Base-by-base conservation (phyloP, 2,329 filamentous ascomycete species). In the Byssochlamys sp. region DNA sequence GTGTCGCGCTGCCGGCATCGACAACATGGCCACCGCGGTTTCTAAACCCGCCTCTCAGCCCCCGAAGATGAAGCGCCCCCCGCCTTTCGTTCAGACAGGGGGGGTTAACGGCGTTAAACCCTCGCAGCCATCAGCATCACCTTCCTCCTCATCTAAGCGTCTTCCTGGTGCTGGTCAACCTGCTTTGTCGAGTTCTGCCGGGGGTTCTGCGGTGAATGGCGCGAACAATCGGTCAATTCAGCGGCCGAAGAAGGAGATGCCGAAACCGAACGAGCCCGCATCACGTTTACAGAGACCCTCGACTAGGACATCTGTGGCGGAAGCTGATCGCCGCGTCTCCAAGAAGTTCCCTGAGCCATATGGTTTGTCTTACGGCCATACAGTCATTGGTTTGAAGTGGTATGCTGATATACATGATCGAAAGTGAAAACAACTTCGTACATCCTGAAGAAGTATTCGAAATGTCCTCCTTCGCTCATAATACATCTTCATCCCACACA, bases 401-500 rank as follows among this genome's bases (percentile, higher is more conserved):
- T 53, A 29, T 58, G 56, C 65, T 62, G 59, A 67, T 50, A 55
- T 59, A 62, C 57, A 57, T 65, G 60, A 64, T 57, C 66, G 45
- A 55, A 56, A 91, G 90, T 92, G 50, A 82, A 87, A 70, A 88
- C 85, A 29, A 84, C 86, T 60, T 75, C 81, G 12, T 89, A 94
- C 66, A 90, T 97, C 53, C 79, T 97, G n/a, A 85, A 83, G 65
- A 95, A 91, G 74, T 91, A 87, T 73, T 80, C 78, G 48, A 84
- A 81, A 67, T 80, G 80, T 54, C 84, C 86, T 7, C 91, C 94
- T 0, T 97, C 92, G 3, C 78, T 99, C 26, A 84, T 92, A 54
- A 79, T 99, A 26, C 91, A 96, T 71, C 78, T 99, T 31, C 86
- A 96, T 69, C 81, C 85, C 9, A 90, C 83, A 3, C 87, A 96